phyloP scores from a whole-genome alignment of 2,329 filamentous ascomycete genomes.

The Reticulascus tulasneorum region DNA sequence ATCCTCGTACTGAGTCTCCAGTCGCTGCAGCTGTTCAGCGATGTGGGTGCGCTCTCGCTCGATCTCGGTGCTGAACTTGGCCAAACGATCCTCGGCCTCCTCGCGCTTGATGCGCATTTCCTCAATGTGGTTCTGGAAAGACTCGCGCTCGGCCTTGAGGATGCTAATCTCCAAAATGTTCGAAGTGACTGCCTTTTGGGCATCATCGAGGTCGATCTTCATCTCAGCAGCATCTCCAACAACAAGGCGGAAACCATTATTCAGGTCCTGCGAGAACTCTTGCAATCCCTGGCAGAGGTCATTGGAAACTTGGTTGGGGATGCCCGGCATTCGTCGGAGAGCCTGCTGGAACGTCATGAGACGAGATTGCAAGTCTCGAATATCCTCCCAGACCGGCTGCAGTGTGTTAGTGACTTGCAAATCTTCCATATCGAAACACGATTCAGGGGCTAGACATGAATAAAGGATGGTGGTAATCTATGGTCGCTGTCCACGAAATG shows the following conservation, averaged over 20 bases:
- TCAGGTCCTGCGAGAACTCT: slow-evolving; percentile 24
- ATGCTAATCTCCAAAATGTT: slow-evolving; percentile 12
- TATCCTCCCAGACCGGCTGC: slow-evolving; percentile 13
- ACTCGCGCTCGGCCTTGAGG: slow-evolving; percentile 9
- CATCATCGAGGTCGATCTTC: slow-evolving; percentile 26
- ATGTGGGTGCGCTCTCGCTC: slow-evolving; percentile 13
- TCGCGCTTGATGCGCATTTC: slow-evolving; percentile 18
- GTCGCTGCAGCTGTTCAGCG: slow-evolving; percentile 9
- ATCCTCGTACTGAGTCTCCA: slow-evolving; percentile 6
- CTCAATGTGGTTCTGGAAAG: slow-evolving; percentile 16
- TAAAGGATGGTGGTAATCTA: no score
- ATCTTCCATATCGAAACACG: no score
- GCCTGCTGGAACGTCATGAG: slow-evolving; percentile 15
- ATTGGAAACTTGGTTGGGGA: slow-evolving; percentile 12
- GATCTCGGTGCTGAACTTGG: slow-evolving; percentile 11
- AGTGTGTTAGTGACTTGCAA: no score
- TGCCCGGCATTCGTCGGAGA: slow-evolving; percentile 14
- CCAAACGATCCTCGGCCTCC: slow-evolving; percentile 15
- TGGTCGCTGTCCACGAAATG: no score
- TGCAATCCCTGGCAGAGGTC: slow-evolving; percentile 13
- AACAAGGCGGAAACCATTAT: slow-evolving; percentile 16
- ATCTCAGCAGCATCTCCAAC: slow-evolving; percentile 18
- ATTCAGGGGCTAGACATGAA: no score
- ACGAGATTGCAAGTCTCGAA: slow-evolving; percentile 12
- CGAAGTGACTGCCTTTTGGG: slow-evolving; percentile 19